Base-by-base conservation (phyloP, 805 yeast species). In the Priceomyces fermenticarens region DNA sequence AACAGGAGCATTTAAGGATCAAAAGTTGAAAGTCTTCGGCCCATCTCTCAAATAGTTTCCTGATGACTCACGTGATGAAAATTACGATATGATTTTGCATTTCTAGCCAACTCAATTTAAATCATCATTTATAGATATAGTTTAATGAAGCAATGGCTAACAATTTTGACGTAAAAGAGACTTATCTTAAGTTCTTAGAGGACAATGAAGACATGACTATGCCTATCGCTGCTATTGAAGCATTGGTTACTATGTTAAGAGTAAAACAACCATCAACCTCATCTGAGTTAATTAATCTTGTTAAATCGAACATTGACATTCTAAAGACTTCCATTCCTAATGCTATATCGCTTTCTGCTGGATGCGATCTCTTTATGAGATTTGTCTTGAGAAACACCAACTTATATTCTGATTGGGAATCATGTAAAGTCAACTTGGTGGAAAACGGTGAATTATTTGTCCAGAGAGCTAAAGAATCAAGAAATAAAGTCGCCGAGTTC, bases 171-270 rank as follows among this genome's bases (percentile, higher is more conserved):
- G 88, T 93, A 51, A 88, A 83, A 35, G 73, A 79, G 52, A 80
- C 91, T 0, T 93, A 93, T 59, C 73, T 88, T 43, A 77, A 78
- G 58, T 89, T 88, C 60, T 72, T 93, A 47, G 80, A 78, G 51
- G 96, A 89, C 38, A 97, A 93, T 65, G 75, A 87, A n/a, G 98
- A 93, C 42, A 87, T 93, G 81, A 90, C 99, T 4, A 93, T 90
- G 97, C 99, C 99, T 1, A 88, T 93, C 27, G 99, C 99, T 32
- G 99, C 99, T 28, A 93, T 93, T 55, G 98, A 93, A 68, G 81
- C 96, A 10, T 71, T 93, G 34, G 96, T 93, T 20, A 85, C 93
- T 7, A 76, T 93, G 65, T 66, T 91, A 23, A 76, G 83, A 48
- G 80, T 83, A 36, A 83, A 88, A 52, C 89, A 88, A 59, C 97